Base-by-base conservation (phyloP, 345 rosid genomes). In the Barbarea vulgaris region DNA sequence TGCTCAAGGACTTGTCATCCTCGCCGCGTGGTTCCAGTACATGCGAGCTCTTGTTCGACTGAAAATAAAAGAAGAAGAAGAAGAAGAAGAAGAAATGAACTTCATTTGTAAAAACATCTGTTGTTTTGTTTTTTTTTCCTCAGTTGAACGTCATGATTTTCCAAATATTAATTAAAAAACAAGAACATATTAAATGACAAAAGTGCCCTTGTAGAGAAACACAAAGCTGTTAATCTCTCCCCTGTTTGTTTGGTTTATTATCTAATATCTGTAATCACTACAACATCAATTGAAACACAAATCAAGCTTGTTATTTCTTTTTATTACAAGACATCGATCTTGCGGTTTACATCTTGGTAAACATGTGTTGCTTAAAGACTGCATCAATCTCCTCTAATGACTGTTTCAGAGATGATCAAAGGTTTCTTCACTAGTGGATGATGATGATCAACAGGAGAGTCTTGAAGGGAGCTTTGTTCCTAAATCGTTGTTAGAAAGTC, bases 1-100 rank as follows among this genome's bases (percentile, higher is more conserved):
- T 76, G 75, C 80, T 76, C 75, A 76, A 76, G 75, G 58, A 69
- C 13, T 69, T 76, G 62, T 61, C 80, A 42, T 61, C 42, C 28
- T 39, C 52, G 22, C 41, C 65, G 14, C 75, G 75, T 34, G 80
- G 80, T 69, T 76, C 80, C n/a, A 53, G 65, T 54, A 1, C 25
- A 24, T 76, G 80, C 36, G 30, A 69, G 58, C 80, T 76, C 65
- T 44, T 69, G 41, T 76, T 76, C 58, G 74, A 75, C 62, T 75
- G 67, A 28, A 28, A 28, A 25, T 2, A 25, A 24, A 24, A 24
- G 3, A 24, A 24, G 3, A 24, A 36, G 4, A 4, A 65, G 19
- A 44, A n/a, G 15, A 9, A 4, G 11, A 12, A 39, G 6, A 39
- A 52, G 63, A 21, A 63, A 12, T 4, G 36, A 46, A 46, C 72